These are phyloP conservation scores for Tulasnella sp. DNA, from an alignment of 768 basidiomycete species.

Conservation along the genomic window DNA sequence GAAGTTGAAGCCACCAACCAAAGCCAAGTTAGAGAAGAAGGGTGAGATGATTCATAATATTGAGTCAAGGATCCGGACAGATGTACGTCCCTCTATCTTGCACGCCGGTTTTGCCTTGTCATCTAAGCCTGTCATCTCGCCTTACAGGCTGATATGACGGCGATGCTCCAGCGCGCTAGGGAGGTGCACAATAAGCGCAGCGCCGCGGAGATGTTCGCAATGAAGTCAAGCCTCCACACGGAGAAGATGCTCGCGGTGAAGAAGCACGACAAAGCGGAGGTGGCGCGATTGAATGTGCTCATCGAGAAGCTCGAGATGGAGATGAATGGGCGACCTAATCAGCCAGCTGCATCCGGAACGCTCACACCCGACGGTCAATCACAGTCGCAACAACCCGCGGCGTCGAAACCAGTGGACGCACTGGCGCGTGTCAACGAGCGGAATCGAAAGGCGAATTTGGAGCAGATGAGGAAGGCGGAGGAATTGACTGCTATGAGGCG, in stretches of 20 bases:
- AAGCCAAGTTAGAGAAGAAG: conserved; percentile 56
- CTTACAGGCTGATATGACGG: conserved; percentile 63
- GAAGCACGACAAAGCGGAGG: conserved; percentile 57
- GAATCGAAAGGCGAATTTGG: conserved; percentile 75
- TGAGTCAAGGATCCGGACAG: conserved; percentile 55
- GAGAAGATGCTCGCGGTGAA: conserved; percentile 62
- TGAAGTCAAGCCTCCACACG: conserved; percentile 49
- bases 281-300: conserved; percentile 48
- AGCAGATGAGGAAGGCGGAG: conserved; percentile 68
- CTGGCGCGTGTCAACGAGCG: conserved; percentile 80
- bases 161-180: conserved; percentile 63
- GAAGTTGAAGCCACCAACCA: conserved; percentile 54
- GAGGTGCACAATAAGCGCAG: conserved; percentile 27
- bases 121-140: no score
- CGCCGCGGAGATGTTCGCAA: conserved; percentile 21
- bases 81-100: conserved; percentile 39
- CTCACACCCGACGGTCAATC: conserved; percentile 17
- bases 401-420: conserved; percentile 32
- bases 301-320: conserved; percentile 41
- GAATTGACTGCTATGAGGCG: conserved; percentile 31
- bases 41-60: conserved; percentile 48
- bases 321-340: neutral
- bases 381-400: conserved; percentile 20
- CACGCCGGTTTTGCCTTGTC: conserved; percentile 1
- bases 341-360: neutral